Conservation (phyloP, 176 grass and related monocot species). For the Oropetium thomaeum region DNA sequence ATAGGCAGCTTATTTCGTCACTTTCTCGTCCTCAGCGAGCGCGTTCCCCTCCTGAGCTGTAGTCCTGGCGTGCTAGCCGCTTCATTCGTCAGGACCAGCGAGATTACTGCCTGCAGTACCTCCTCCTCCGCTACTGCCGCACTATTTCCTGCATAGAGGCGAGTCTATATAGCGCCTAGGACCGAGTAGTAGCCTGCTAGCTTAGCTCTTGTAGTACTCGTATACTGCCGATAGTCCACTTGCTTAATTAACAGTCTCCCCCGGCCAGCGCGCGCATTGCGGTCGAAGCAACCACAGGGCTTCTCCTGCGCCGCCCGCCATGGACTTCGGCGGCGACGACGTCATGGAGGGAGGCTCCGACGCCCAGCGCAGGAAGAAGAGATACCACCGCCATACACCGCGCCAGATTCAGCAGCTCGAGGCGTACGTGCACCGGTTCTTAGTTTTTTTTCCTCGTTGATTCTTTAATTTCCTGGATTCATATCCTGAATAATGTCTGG, state of each 20-base stretch:
- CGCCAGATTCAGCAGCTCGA: conserved; percentile 96
- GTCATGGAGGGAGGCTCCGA: conserved; percentile 43
- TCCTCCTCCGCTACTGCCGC: background rate
- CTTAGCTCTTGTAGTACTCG: background rate
- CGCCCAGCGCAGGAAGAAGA: conserved; percentile 70
- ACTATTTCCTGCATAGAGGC: conserved; percentile 10
- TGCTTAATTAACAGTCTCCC: background rate
- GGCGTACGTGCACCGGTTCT: conserved; percentile 41
- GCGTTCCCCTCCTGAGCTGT: conserved; percentile 16
- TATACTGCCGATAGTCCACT: background rate
- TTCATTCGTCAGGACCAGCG: conserved; percentile 36
- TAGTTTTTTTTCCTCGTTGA: background rate
- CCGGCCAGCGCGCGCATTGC: conserved; percentile 15
- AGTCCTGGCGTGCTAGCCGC: conserved; percentile 17
- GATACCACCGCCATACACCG: conserved; percentile 95
- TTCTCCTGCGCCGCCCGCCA: no score
- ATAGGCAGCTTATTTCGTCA: no score
- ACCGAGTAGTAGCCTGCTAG: background rate
- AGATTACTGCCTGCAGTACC: conserved; percentile 37
- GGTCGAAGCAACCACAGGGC: background rate
- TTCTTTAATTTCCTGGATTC: background rate
- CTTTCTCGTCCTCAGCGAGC: background rate
- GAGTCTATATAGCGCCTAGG: conserved; percentile 40
- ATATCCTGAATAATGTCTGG: background rate
- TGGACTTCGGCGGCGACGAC: conserved; percentile 86